phyloP scores from a whole-genome alignment of 78 protist species.

The Dictyostelium brefeldianum region DNA sequence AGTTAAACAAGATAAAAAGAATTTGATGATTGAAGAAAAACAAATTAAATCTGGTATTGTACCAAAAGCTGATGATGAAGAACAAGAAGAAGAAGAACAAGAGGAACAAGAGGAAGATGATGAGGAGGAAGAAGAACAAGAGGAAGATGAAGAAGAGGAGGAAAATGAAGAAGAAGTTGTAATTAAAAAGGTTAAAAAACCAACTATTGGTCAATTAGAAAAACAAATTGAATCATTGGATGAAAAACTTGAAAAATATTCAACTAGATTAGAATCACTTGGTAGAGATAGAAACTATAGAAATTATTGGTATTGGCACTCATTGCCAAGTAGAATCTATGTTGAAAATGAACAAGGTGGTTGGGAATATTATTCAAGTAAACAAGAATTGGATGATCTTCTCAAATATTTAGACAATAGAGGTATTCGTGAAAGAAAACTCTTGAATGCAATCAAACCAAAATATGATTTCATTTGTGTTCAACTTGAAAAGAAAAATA shows the following conservation, averaged over 20 bases:
- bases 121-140: background rate
- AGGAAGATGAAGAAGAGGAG: background rate
- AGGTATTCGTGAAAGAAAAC: constrained; percentile 59
- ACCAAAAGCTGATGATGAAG: background rate
- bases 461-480: constrained; percentile 24
- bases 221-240: constrained; percentile 44
- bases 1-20: constrained; percentile 60
- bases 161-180: background rate
- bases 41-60: constrained; percentile 46
- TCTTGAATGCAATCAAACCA: constrained; percentile 21
- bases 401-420: constrained; percentile 45
- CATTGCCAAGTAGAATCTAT: constrained; percentile 54
- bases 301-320: constrained; percentile 79
- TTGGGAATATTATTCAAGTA: constrained; percentile 41
- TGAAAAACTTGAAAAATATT: constrained; percentile 35
- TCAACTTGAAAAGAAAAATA: constrained; percentile 4
- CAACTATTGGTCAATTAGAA: constrained; percentile 33
- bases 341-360: constrained; percentile 36
- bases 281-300: constrained; percentile 57
- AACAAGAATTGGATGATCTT: constrained; percentile 63
- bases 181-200: background rate
- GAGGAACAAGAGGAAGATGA: background rate
- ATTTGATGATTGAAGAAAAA: constrained; percentile 26
- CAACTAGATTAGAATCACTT: constrained; percentile 35
- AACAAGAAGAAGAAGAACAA: background rate